Base-by-base conservation (phyloP, 805 yeast genomes). In the Sungouiella blattae region DNA sequence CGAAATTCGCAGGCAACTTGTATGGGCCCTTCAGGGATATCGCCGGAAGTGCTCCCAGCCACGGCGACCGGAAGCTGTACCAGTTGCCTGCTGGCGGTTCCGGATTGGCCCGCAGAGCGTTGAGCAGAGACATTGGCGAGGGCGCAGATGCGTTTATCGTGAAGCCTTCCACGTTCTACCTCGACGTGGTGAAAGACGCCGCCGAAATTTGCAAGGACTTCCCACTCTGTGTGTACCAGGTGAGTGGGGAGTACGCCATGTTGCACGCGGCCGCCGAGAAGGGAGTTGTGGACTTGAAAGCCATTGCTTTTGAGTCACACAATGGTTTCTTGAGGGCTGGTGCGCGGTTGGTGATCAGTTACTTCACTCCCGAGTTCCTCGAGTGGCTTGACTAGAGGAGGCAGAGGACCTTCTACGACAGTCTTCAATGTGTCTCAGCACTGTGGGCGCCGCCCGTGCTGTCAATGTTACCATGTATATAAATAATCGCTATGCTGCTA, bases 1-100 rank as follows among this genome's bases (percentile, higher is more conserved):
- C 98, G 39, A 93, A 93, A 58, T 93, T 93, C 57, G 72, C 86
- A 40, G 97, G 98, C 23, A 77, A 79, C 44, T 68, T 93, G 32
- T 93, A 93, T 58, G 98, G 98, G 1, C 98, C 98, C 4, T 93
- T 93, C 71, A 75, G 98, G 59, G 98, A 93, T 51, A 97, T 97
- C 29, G 98, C 98, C 3, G 93, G 94, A 24, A 83, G 95, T 34
- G 71, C 81, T 4, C 98, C 98, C 7, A 74, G 86, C 14, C 72
- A 77, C 40, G 98, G 98, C 36, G 97, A 93, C 61, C 78, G 98
- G 58, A 85, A 81, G 58, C 77, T 87, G 45, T 93, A 93, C 62
- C 98, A 93, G 66, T 72, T 93, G 40, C 98, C 98, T 7, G 75
- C 89, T 3, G 94, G 88, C 13, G 96, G 95, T 17, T 76, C 85